Percentiles rank a stretch among this genome's conserved stretches.
These are phyloP conservation scores for Pseudonitzschia delicatissima DNA, from an alignment of 108 stramenopile species.

Conservation along the genomic window DNA sequence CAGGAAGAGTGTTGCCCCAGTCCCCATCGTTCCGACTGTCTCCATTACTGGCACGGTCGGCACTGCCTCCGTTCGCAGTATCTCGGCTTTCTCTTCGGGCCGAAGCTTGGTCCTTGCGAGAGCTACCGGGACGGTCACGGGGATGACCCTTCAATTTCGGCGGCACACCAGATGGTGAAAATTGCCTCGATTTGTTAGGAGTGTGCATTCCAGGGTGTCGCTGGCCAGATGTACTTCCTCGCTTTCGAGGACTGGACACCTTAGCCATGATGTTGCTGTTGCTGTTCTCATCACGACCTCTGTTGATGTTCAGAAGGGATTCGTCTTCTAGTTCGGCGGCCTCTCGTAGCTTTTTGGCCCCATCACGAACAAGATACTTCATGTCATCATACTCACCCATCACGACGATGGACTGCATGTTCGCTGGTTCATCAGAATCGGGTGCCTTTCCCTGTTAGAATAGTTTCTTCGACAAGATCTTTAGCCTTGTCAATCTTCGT, in stretches of 20 bases:
- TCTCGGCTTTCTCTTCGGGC: slow-evolving; percentile 16
- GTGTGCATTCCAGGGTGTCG: slow-evolving; percentile 16
- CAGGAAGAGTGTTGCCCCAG: slow-evolving; percentile 60
- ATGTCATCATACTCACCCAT: slow-evolving; percentile 89
- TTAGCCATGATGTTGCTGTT: slow-evolving; percentile 5
- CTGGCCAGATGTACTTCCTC: slow-evolving; percentile 33
- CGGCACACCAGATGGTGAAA: slow-evolving; percentile 35
- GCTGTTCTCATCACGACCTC: slow-evolving; percentile 27
- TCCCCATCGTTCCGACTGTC: slow-evolving; percentile 42
- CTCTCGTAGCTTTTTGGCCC: slow-evolving; percentile 80
- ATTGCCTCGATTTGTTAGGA: slow-evolving; percentile 38
- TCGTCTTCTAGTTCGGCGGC: slow-evolving; percentile 58
- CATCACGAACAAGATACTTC: slow-evolving; percentile 86
- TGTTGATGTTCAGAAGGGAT: slow-evolving; percentile 51
- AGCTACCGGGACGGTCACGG: slow-evolving; percentile 53
- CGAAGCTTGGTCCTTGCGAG: slow-evolving; percentile 17
- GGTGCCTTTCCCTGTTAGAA: slow-evolving; percentile 50
- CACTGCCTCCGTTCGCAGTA: not conserved
- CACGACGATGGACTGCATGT: slow-evolving; percentile 65
- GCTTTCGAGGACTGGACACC: slow-evolving; percentile 37
- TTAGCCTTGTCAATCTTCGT: slow-evolving; percentile 88
- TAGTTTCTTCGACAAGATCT: slow-evolving; percentile 79
- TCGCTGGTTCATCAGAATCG: slow-evolving; percentile 67
- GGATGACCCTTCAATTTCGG: slow-evolving; percentile 75
- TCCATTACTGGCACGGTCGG: slow-evolving; percentile 4